Evolutionary conservation across 345 rosid genomes (phyloP).

Genomic region (Eucalyptus marginata): DNA sequence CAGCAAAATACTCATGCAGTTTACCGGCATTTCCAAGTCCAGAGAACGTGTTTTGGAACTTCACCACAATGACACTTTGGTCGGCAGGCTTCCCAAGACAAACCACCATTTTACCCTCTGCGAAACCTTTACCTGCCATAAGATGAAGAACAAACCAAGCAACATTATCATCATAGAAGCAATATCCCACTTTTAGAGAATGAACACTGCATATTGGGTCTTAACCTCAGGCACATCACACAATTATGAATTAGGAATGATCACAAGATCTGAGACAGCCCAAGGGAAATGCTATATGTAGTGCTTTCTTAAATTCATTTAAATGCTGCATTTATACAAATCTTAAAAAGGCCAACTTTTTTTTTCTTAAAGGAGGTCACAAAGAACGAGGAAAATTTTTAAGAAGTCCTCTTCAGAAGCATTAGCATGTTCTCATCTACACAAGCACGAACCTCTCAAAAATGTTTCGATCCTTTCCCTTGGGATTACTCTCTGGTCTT

Average conservation of each 20-base stretch:
- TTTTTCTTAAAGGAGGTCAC: neutral
- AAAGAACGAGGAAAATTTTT: neutral
- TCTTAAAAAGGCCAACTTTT: neutral
- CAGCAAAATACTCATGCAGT: conserved; percentile 28
- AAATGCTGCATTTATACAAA: neutral
- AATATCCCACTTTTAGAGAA: neutral
- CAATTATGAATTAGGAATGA: neutral
- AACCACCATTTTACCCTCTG: conserved; percentile 33
- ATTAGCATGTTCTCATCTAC: neutral
- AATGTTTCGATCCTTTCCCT: conserved; percentile 35
- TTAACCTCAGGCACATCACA: neutral
- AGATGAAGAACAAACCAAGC: neutral
- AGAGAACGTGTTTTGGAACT: conserved; percentile 34
- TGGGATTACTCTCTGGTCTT: conserved; percentile 35
- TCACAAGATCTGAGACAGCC: neutral
- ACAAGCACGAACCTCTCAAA: conserved; percentile 24
- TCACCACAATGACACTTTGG: conserved; percentile 40
- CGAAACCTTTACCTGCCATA: conserved; percentile 33
- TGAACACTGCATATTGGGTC: neutral
- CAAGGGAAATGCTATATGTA: neutral
- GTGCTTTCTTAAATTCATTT: neutral
- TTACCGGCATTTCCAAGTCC: conserved; percentile 35
- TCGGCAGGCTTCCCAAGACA: conserved; percentile 43
- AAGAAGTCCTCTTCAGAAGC: neutral
- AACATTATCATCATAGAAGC: neutral